Base-by-base conservation (phyloP, 495 filamentous ascomycete genomes). In the Hypoxylon fragiforme region DNA sequence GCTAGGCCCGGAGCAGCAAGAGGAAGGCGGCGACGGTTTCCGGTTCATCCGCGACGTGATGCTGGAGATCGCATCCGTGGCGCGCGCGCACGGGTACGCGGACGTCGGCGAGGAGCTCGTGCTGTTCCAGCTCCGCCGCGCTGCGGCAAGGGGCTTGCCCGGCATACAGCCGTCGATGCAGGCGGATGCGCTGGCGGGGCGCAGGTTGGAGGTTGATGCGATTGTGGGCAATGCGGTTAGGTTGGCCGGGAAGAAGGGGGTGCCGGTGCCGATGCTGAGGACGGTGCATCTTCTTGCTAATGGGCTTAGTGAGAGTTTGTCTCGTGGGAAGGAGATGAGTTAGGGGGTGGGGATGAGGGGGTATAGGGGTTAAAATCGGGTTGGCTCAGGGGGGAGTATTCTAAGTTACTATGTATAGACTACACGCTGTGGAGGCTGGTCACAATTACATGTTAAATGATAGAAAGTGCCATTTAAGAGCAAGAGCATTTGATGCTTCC, bases 221-320 rank as follows among this genome's bases (percentile, higher is more conserved):
- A 79, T 83, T 53, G 51, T 81, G n/a, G 78, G 79, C 3, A 80
- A 77, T 66, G 60, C 69, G 3, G 68, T 81, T 7, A 67, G 67
- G 44, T 41, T 78, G 55, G 80, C 73, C 9, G 64, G 60, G 41
- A 54, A 55, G 41, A 67, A 74, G 43, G 69, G 70, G 0, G 68
- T 83, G 1, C 36, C 59, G 0, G 72, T 72, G 48, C 73, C 73
- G 26, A 70, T 70, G 60, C 57, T 81, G 45, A 69, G 72, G 60
- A 73, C 66, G 8, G 49, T 81, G 37, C 77, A 81, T 61, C 13
- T 68, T 19, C 53, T 72, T 18, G 50, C 58, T 14, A 64, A 56
- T 37, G 70, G 63, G 22, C 58, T 72, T 21, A 67, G 44, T 30
- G 48, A 46, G 49, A 53, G 65, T 21, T 65, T 62, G 32, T n/a